Conservation (phyloP, 495 filamentous ascomycete genomes). For the Terfezia claveryi region DNA sequence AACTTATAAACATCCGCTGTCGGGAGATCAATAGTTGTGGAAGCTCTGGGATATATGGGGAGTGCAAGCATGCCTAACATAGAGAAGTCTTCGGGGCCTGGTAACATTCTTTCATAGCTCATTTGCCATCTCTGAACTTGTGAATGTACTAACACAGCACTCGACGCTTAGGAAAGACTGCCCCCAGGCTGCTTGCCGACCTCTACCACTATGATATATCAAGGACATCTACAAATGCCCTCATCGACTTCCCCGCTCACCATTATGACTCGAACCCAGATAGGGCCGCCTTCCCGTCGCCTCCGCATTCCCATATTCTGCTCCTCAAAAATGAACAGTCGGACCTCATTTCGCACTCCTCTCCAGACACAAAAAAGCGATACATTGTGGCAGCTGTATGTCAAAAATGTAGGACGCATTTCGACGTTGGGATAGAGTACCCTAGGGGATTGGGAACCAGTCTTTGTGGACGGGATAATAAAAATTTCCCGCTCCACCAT, state of each 20-base stretch:
- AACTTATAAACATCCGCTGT: too few species aligned
- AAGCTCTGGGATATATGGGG: too few species aligned
- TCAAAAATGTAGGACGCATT: constrained; percentile 11
- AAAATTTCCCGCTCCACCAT: constrained; percentile 13
- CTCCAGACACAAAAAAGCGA: not conserved
- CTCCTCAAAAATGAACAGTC: not conserved
- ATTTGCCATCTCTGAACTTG: too few species aligned
- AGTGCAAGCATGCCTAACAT: too few species aligned
- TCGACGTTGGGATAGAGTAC: constrained; percentile 9
- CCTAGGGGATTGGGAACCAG: not conserved
- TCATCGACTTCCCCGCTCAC: constrained; percentile 2
- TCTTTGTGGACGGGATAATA: constrained; percentile 5
- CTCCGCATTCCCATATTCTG: not conserved
- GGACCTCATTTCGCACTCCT: not conserved
- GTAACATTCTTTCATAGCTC: too few species aligned
- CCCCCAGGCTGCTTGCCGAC: constrained; percentile 13
- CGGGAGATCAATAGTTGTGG: too few species aligned
- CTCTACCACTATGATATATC: constrained; percentile 11
- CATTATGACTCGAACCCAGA: not conserved
- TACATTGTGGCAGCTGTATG: constrained; percentile 14
- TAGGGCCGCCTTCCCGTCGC: not conserved
- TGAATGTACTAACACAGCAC: too few species aligned
- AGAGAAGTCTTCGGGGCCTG: too few species aligned
- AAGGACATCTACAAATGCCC: constrained; percentile 6
- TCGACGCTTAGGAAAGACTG: constrained; percentile 1